Evolutionary conservation across 192 early-diverging fungal species (phyloP).

Genomic region (Coemansia sp.): DNA sequence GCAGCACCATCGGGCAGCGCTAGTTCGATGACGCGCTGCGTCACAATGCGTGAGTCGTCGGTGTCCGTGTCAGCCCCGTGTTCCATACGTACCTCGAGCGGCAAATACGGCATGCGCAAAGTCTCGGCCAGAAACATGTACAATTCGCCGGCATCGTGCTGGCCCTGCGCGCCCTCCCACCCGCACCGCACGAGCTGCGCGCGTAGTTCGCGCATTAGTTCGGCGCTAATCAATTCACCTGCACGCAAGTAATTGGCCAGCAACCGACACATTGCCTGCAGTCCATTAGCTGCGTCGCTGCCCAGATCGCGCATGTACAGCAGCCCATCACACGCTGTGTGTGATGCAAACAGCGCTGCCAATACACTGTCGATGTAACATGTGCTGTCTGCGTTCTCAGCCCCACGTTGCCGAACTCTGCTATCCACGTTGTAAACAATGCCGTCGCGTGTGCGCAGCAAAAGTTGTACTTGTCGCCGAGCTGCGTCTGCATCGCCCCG

Average conservation of each 20-base stretch:
- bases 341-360: constrained; percentile 66
- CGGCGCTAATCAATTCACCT: constrained; percentile 58
- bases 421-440: constrained; percentile 24
- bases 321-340: constrained; percentile 61
- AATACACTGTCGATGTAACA: constrained; percentile 71
- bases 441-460: constrained; percentile 32
- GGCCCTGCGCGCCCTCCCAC: constrained; percentile 51
- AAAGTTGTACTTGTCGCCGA: constrained; percentile 17
- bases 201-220: constrained; percentile 57
- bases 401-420: constrained; percentile 36
- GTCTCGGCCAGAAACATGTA: constrained; percentile 67
- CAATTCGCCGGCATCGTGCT: constrained; percentile 71
- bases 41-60: constrained; percentile 66
- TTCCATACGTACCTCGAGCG: constrained; percentile 63
- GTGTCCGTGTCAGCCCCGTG: constrained; percentile 66
- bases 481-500: constrained; percentile 25
- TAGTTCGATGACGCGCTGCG: constrained; percentile 62
- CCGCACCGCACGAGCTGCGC: constrained; percentile 53
- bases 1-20: constrained; percentile 32
- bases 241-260: constrained; percentile 62
- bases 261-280: constrained; percentile 57
- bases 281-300: constrained; percentile 38
- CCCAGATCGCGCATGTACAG: constrained; percentile 54
- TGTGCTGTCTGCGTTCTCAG: constrained; percentile 63
- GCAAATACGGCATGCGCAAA: constrained; percentile 66